phyloP scores from a whole-genome alignment of 805 yeast species.

The Helenozyma rhizophorensis region DNA sequence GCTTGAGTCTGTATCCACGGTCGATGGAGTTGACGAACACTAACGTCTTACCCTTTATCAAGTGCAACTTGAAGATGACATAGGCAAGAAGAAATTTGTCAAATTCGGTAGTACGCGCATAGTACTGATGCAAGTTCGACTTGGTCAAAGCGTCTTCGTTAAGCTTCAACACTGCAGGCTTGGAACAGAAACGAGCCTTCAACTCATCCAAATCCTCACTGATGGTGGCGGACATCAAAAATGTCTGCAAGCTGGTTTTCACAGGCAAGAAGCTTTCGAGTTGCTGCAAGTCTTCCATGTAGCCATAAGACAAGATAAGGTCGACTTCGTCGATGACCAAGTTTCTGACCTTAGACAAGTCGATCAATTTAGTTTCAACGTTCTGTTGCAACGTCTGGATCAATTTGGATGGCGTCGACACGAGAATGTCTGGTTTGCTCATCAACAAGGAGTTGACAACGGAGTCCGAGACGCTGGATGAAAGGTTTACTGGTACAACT shows the following conservation, averaged over 20 bases:
- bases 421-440: conserved; percentile 74
- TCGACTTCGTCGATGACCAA: conserved; percentile 95
- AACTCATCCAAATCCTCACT: conserved; percentile 78
- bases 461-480: conserved; percentile 60
- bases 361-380: conserved; percentile 40
- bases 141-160: conserved; percentile 53
- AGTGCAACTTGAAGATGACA: conserved; percentile 82
- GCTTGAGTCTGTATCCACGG: conserved; percentile 87
- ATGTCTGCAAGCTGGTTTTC: conserved; percentile 76
- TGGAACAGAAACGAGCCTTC: conserved; percentile 73
- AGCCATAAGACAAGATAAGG: conserved; percentile 83
- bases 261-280: conserved; percentile 64
- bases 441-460: conserved; percentile 67
- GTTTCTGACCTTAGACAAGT: conserved; percentile 55
- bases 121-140: conserved; percentile 73
- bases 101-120: conserved; percentile 79
- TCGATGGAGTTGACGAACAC: conserved; percentile 92
- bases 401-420: conserved; percentile 84
- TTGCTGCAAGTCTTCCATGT: conserved; percentile 73
- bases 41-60: conserved; percentile 87
- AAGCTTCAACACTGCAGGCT: conserved; percentile 76
- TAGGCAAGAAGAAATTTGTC: conserved; percentile 89
- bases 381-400: conserved; percentile 45
- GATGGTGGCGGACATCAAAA: conserved; percentile 94
- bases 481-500: conserved; percentile 61